These are phyloP conservation scores for Cylindrotheca fusiformis DNA, from an alignment of 108 stramenopile genomes.

Conservation along the genomic window DNA sequence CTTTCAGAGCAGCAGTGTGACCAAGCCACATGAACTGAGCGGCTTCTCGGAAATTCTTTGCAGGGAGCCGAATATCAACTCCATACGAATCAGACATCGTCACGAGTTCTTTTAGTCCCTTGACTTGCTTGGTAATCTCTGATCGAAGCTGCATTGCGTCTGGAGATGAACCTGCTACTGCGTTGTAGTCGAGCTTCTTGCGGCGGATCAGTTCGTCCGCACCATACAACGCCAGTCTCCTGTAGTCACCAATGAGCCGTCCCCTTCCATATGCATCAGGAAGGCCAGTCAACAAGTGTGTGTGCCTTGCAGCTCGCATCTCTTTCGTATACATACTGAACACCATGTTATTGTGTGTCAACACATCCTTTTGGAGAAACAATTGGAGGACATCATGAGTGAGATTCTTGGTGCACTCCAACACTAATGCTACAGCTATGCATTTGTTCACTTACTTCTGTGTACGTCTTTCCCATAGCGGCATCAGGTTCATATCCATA, in stretches of 20 bases:
- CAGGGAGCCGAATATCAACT: slow-evolving; percentile 49
- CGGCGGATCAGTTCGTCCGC: slow-evolving; percentile 56
- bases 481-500: slow-evolving; percentile 57
- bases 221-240: slow-evolving; percentile 63
- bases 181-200: slow-evolving; percentile 52
- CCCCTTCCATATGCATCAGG: slow-evolving; percentile 72
- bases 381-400: background rate
- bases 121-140: slow-evolving; percentile 56
- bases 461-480: slow-evolving; percentile 40
- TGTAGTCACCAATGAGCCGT: slow-evolving; percentile 65
- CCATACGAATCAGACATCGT: slow-evolving; percentile 56
- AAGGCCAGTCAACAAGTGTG: slow-evolving; percentile 64
- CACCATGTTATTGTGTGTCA: slow-evolving; percentile 67
- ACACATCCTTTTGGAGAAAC: slow-evolving; percentile 29
- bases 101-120: slow-evolving; percentile 47
- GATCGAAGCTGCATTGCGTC: slow-evolving; percentile 48
- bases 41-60: slow-evolving; percentile 55
- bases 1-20: slow-evolving; percentile 64
- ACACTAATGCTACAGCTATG: no score
- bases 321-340: slow-evolving; percentile 65
- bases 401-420: background rate
- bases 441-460: slow-evolving; percentile 23
- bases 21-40: slow-evolving; percentile 64
- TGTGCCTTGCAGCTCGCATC: slow-evolving; percentile 57
- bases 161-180: slow-evolving; percentile 32